Base-by-base conservation (phyloP, 768 basidiomycete genomes). In the Lactarius hengduanensis region DNA sequence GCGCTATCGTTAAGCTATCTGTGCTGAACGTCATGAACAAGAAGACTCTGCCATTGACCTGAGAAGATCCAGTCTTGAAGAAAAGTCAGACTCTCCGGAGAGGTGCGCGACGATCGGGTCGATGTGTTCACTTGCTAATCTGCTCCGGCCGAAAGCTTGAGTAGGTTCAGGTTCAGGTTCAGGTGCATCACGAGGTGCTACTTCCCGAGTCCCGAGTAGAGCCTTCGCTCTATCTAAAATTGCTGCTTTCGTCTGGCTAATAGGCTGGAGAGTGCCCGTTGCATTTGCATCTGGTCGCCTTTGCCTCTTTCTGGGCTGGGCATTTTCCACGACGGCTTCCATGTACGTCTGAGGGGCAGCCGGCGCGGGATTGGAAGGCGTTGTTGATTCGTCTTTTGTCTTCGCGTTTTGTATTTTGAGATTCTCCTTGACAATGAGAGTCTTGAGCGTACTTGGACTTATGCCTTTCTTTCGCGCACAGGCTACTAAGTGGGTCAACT, bases 401-500 rank as follows among this genome's bases (percentile, higher is more conserved):
- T 22, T 63, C 10, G 41, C 10, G 7, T 28, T 15, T 9, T 22
- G 43, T 10, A 50, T 38, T 28, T 69, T 66, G 56, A 57, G 62
- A 11, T 85, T 68, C 71, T 86, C 86, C 68, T 82, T 80, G 32
- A 77, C 77, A 6, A 92, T 73, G 30, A 90, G 78, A 32, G 77
- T 66, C 2, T 75, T 74, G 38, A 93, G 69, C 2, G 89, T 90
- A 6, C 85, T 84, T 36, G 83, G 76, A 7, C 79, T 77, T 50
- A 88, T 75, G 4, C 74, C 77, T 26, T 79, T 78, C 74, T 87
- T 92, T 75, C 82, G 86, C 15, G 88, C 84, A 73, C 92, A 94
- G 7, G 79, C 77, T 58, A 80, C 80, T 47, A 94, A 83, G 72
- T 94, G 92, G 3, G 80, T 70, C 73, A 83, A 75, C 74, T 94